Conservation (phyloP, 257 asterid species). For the Solanum neorickii region DNA sequence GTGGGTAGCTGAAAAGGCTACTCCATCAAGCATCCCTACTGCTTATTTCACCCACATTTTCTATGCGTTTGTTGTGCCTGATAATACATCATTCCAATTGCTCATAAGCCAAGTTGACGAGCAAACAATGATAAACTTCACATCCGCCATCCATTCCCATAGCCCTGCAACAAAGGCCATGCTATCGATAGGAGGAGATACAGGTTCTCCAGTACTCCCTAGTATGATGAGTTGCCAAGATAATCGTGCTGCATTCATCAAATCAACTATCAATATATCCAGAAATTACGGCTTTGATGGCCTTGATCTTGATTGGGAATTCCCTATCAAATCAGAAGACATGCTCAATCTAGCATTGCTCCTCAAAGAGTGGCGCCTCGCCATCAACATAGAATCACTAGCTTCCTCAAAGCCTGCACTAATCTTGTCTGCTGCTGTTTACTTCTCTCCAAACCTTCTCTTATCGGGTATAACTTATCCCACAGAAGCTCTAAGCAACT, state of each 20-base stretch:
- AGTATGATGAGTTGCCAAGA: neutral
- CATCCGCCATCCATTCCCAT: slow-evolving; percentile 23
- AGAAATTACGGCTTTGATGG: slow-evolving; percentile 33
- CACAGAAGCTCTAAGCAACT: slow-evolving; percentile 1
- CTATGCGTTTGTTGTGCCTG: slow-evolving; percentile 33
- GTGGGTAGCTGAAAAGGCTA: slow-evolving; percentile 19
- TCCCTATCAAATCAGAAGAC: slow-evolving; percentile 18
- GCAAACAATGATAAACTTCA: slow-evolving; percentile 27
- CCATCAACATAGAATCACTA: slow-evolving; percentile 15
- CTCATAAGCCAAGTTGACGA: slow-evolving; percentile 19
- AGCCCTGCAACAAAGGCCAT: slow-evolving; percentile 16
- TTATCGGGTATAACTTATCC: slow-evolving; percentile 18
- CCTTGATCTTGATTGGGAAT: slow-evolving; percentile 61
- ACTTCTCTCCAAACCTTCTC: slow-evolving; percentile 27
- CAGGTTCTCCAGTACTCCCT: neutral
- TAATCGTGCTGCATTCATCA: slow-evolving; percentile 36
- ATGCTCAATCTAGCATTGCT: slow-evolving; percentile 40
- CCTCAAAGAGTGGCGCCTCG: slow-evolving; percentile 25
- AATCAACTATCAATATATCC: slow-evolving; percentile 33
- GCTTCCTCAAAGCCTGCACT: slow-evolving; percentile 19
- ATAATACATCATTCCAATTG: slow-evolving; percentile 28
- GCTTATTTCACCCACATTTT: slow-evolving; percentile 40
- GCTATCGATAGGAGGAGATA: slow-evolving; percentile 52
- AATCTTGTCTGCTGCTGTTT: slow-evolving; percentile 38
- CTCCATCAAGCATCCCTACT: slow-evolving; percentile 36